Evolutionary conservation across 805 yeast genomes (phyloP).

Genomic region (Citeromyces matritensis): DNA sequence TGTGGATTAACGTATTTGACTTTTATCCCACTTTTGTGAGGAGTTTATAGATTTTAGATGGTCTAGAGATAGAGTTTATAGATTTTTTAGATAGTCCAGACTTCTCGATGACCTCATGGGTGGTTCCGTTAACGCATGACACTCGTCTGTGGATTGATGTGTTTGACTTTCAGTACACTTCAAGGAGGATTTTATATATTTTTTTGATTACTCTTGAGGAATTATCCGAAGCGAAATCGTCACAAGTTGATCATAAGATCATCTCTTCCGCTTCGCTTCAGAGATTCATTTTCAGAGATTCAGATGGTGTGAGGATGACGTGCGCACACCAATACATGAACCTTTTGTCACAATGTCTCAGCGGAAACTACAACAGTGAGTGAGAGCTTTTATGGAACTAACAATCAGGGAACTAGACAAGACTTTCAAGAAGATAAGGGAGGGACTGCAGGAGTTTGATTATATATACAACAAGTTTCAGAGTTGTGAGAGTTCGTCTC

Average conservation of each 20-base stretch:
- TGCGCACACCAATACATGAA: not conserved
- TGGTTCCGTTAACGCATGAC: too few relatives aligned
- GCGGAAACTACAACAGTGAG: constrained; percentile 33
- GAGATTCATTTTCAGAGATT: not conserved
- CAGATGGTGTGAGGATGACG: not conserved
- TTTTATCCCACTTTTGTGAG: too few relatives aligned
- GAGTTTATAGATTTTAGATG: constrained; percentile 4
- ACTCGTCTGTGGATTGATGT: not conserved
- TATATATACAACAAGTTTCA: constrained; percentile 75
- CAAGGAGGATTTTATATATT: too few relatives aligned
- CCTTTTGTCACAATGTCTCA: constrained; percentile 21
- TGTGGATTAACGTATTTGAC: too few relatives aligned
- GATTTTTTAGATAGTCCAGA: too few relatives aligned
- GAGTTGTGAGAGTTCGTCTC: constrained; percentile 68
- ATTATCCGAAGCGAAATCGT: too few relatives aligned
- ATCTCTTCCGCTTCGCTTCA: too few relatives aligned
- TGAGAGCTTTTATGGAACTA: constrained; percentile 4
- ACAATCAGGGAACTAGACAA: constrained; percentile 65
- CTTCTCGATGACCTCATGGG: too few relatives aligned
- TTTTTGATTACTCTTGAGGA: too few relatives aligned
- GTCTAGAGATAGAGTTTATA: not conserved
- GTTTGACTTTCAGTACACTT: not conserved
- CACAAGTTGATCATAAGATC: not conserved
- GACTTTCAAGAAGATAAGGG: constrained; percentile 80
- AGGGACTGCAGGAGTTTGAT: constrained; percentile 81